Conservation (phyloP, 177 flowering plant genomes). For the Vitis hybrid region DNA sequence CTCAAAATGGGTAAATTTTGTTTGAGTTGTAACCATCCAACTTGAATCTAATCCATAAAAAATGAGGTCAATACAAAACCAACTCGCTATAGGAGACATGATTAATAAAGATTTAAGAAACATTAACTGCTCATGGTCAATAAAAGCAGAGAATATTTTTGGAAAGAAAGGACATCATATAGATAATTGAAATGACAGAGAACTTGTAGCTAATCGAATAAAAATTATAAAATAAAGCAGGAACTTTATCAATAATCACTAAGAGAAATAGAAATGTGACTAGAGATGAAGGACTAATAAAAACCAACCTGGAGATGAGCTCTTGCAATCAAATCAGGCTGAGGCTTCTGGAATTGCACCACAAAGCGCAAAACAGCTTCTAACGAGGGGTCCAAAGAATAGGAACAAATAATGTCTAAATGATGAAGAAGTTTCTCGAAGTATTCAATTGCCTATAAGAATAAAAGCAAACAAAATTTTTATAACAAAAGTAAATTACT, state of each 20-base stretch:
- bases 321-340: constrained; percentile 97
- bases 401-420: constrained; percentile 73
- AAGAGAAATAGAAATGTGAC: neutral
- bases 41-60: too few species aligned
- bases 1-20: too few species aligned
- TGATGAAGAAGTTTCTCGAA: constrained; percentile 87
- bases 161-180: too few species aligned
- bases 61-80: too few species aligned
- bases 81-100: too few species aligned
- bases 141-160: too few species aligned
- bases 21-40: too few species aligned
- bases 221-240: neutral
- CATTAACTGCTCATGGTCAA: too few species aligned
- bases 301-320: constrained; percentile 84
- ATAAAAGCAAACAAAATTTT: constrained; percentile 7
- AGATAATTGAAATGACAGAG: too few species aligned
- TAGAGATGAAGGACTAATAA: neutral
- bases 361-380: constrained; percentile 73
- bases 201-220: neutral
- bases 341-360: constrained; percentile 76
- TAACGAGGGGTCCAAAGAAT: constrained; percentile 55
- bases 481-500: neutral
- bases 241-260: neutral
- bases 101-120: too few species aligned
- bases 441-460: constrained; percentile 75